Conservation (phyloP, 768 basidiomycete genomes). For the Pleurotus citrinopileatus region DNA sequence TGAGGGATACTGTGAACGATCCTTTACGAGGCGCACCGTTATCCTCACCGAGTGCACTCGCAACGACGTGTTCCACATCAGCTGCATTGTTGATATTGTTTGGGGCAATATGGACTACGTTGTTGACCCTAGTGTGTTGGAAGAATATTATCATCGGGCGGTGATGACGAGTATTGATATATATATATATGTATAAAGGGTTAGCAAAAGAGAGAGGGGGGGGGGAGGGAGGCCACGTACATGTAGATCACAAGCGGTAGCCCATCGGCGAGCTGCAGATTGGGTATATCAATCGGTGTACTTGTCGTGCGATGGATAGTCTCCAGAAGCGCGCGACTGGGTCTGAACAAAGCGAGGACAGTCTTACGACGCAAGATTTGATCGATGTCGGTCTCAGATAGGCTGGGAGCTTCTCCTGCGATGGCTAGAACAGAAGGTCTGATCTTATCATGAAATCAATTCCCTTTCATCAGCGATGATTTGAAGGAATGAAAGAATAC, state of each 20-base stretch:
- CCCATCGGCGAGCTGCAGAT: background rate
- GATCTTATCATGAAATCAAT: background rate
- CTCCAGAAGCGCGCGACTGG: background rate
- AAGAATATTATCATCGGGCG: no score
- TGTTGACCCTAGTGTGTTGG: background rate
- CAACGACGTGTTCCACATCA: background rate
- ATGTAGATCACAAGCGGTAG: slow-evolving; percentile 2
- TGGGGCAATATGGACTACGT: background rate
- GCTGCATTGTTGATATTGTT: background rate
- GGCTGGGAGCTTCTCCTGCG: background rate
- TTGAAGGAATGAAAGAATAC: background rate
- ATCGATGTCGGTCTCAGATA: background rate
- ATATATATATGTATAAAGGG: no score
- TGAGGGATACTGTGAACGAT: background rate
- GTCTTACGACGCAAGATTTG: background rate
- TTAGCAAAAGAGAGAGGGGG: background rate
- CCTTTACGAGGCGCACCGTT: background rate
- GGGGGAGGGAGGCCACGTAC: background rate
- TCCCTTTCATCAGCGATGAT: background rate
- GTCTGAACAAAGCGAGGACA: background rate
- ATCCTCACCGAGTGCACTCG: background rate
- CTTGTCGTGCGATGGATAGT: background rate
- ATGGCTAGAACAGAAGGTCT: background rate
- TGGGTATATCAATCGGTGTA: background rate
- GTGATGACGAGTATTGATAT: no score